phyloP scores from a whole-genome alignment of 148 eudicot species.

The Camellia sinensis region DNA sequence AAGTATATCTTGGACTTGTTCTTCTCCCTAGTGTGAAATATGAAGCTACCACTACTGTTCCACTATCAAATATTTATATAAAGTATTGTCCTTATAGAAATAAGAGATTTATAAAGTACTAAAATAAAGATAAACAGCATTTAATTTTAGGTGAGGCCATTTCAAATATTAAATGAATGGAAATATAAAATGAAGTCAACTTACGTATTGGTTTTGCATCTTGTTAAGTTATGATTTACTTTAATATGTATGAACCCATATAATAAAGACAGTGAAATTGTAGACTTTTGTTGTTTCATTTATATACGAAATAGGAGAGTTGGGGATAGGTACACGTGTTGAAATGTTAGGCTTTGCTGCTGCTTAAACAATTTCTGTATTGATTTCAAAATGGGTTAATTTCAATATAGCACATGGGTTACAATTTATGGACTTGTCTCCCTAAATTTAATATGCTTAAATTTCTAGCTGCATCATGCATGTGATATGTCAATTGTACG shows the following conservation, averaged over 20 bases:
- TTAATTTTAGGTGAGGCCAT: conserved; percentile 9
- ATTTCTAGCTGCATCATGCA: conserved; percentile 12
- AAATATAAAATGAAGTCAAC: conserved; percentile 13
- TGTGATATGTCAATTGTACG: not conserved
- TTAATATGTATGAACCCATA: conserved; percentile 4
- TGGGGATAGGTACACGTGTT: not conserved
- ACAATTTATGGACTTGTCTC: not conserved
- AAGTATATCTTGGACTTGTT: conserved; percentile 6
- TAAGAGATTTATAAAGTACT: not conserved
- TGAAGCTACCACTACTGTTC: conserved; percentile 9
- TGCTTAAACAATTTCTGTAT: too few relatives aligned
- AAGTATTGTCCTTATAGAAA: too few relatives aligned
- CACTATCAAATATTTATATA: not conserved
- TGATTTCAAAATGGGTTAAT: not conserved
- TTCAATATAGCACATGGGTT: conserved; percentile 14
- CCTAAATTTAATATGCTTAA: conserved; percentile 2
- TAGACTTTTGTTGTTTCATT: conserved; percentile 5
- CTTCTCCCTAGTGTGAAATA: conserved; percentile 15
- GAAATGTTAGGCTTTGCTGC: not conserved
- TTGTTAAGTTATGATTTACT: conserved; percentile 4
- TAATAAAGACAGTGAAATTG: not conserved
- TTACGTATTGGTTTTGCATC: conserved; percentile 6
- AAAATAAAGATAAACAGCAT: conserved; percentile 4
- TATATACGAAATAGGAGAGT: not conserved
- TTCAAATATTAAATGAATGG: not conserved